A percentile compares a stretch with the other conserved stretches of the same genome.
These are phyloP conservation scores for Colletotrichum limetticola DNA, from an alignment of 2,329 filamentous ascomycete genomes.

Conservation along the genomic window DNA sequence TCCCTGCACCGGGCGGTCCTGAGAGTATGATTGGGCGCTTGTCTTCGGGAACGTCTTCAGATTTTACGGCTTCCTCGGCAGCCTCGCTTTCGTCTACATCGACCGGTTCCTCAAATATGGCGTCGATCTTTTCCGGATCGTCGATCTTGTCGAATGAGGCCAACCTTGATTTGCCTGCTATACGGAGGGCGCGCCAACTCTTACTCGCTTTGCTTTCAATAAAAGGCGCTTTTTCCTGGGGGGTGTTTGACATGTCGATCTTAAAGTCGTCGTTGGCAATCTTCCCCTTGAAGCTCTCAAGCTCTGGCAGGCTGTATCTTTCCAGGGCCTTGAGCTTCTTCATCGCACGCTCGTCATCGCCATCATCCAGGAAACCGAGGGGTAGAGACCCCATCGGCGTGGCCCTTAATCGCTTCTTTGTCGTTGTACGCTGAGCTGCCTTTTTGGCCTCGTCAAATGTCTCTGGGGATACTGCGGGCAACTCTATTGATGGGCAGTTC, in stretches of 20 bases:
- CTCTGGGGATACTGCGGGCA: slow-evolving; percentile 74
- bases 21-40: slow-evolving; percentile 72
- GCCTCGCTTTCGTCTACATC: slow-evolving; percentile 50
- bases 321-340: slow-evolving; percentile 74
- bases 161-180: slow-evolving; percentile 80
- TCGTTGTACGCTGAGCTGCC: slow-evolving; percentile 72
- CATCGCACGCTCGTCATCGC: slow-evolving; percentile 65
- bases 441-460: slow-evolving; percentile 77
- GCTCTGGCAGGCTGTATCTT: slow-evolving; percentile 75
- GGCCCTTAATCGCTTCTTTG: slow-evolving; percentile 76
- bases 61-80: slow-evolving; percentile 43
- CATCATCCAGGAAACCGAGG: slow-evolving; percentile 81
- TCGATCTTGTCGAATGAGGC: slow-evolving; percentile 88
- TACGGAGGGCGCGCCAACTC: slow-evolving; percentile 87
- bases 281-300: slow-evolving; percentile 76
- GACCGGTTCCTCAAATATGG: slow-evolving; percentile 63
- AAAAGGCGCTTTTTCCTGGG: slow-evolving; percentile 64
- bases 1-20: slow-evolving; percentile 71
- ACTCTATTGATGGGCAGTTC: slow-evolving; percentile 87
- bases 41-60: slow-evolving; percentile 55
- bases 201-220: slow-evolving; percentile 85
- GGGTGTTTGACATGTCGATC: slow-evolving; percentile 80
- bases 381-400: slow-evolving; percentile 78
- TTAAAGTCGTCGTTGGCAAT: slow-evolving; percentile 87
- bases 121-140: slow-evolving; percentile 76